phyloP scores from a whole-genome alignment of 2,329 filamentous ascomycete species.

The Trichoderma endophyticum region DNA sequence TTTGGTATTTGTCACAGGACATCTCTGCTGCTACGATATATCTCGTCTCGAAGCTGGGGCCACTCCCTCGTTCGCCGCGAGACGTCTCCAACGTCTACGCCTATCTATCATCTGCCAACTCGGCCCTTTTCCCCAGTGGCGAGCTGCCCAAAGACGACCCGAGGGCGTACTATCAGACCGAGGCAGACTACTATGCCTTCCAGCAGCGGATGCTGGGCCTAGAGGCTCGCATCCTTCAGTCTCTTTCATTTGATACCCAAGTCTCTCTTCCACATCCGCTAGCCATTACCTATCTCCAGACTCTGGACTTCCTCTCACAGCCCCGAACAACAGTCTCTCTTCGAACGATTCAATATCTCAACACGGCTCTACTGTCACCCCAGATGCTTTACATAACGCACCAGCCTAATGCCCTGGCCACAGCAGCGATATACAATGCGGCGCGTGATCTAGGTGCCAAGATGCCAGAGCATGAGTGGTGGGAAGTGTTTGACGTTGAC shows the following conservation, averaged over 20 bases:
- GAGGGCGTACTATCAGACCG: conserved; percentile 65
- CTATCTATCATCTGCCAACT: conserved; percentile 67
- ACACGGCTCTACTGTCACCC: conserved; percentile 78
- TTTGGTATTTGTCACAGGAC: conserved; percentile 50
- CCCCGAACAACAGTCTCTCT: conserved; percentile 54
- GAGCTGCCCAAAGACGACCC: conserved; percentile 40
- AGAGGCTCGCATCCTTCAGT: conserved; percentile 73
- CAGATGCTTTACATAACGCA: conserved; percentile 90
- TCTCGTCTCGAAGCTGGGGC: conserved; percentile 77
- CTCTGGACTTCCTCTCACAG: conserved; percentile 64
- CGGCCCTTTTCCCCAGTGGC: conserved; percentile 49
- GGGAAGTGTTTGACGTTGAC: conserved; percentile 97
- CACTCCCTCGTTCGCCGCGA: conserved; percentile 70
- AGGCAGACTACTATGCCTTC: conserved; percentile 65
- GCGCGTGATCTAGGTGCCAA: conserved; percentile 72
- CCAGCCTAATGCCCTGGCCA: conserved; percentile 80
- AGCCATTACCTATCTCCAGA: conserved; percentile 88
- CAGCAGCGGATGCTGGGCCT: conserved; percentile 64
- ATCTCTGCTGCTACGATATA: conserved; percentile 79
- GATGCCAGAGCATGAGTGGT: conserved; percentile 85
- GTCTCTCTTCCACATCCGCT: conserved; percentile 83
- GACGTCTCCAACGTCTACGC: conserved; percentile 82
- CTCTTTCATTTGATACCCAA: conserved; percentile 78
- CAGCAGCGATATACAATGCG: conserved; percentile 87
- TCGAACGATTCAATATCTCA: conserved; percentile 74